Percentiles rank a stretch among this genome's conserved stretches.
These are phyloP conservation scores for Ruellia speciosa DNA, from an alignment of 305 asterid species.

Conservation along the genomic window DNA sequence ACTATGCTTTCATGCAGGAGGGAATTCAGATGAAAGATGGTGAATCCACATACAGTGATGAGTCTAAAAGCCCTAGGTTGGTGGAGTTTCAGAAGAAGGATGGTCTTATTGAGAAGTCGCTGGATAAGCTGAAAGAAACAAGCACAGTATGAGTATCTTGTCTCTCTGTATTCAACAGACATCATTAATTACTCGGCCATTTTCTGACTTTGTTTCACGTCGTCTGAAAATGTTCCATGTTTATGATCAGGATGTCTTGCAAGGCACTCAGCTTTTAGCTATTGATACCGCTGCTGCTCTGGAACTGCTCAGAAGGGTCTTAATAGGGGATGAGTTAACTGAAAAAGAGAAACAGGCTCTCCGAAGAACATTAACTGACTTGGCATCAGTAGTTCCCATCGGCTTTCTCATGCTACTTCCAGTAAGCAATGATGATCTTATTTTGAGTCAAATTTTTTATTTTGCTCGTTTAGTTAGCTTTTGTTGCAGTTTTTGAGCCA, in stretches of 20 bases:
- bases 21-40: conserved; percentile 44
- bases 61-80: conserved; percentile 33
- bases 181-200: neutral
- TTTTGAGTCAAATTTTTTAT: conserved; percentile 6
- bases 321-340: conserved; percentile 76
- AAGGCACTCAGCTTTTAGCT: conserved; percentile 98
- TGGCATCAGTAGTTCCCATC: conserved; percentile 91
- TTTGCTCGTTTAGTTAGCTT: conserved; percentile 3
- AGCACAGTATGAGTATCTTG: conserved; percentile 55
- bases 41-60: conserved; percentile 30
- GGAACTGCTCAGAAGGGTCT: conserved; percentile 62
- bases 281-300: conserved; percentile 81
- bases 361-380: conserved; percentile 79
- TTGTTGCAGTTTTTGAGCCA: conserved; percentile 10
- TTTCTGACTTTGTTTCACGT: neutral
- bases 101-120: conserved; percentile 60
- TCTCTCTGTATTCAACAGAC: conserved; percentile 22
- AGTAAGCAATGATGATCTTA: conserved; percentile 39
- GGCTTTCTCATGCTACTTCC: conserved; percentile 98
- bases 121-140: conserved; percentile 83
- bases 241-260: conserved; percentile 73
- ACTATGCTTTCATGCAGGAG: conserved; percentile 42
- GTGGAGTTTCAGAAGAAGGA: conserved; percentile 63
- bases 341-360: conserved; percentile 93
- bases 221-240: neutral